A percentile compares a stretch with the other conserved stretches of the same genome.
Evolutionary conservation across 1,139 yeast genomes (phyloP).

Genomic region (Magnusiomyces fungicola): DNA sequence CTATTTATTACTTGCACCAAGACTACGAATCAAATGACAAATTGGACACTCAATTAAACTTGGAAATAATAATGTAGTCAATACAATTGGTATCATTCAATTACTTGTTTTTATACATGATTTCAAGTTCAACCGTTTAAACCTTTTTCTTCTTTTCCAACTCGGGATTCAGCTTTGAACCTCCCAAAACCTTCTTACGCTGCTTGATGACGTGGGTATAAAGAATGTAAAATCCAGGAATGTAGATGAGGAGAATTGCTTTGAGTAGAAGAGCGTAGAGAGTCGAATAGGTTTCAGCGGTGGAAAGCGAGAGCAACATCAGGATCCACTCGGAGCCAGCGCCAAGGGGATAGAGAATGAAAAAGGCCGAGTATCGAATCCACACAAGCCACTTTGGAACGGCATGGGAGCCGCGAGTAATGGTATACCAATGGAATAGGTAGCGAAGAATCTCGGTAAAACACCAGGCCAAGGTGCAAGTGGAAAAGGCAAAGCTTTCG

Average conservation of each 20-base stretch:
- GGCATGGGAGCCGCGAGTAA: conserved; percentile 35
- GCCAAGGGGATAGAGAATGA: conserved; percentile 81
- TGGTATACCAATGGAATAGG: conserved; percentile 67
- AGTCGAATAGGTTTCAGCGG: conserved; percentile 50
- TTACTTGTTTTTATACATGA: neutral
- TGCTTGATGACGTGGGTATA: conserved; percentile 87
- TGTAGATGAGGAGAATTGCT: conserved; percentile 54
- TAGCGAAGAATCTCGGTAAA: conserved; percentile 85
- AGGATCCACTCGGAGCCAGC: conserved; percentile 76
- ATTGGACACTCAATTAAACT: too few species aligned
- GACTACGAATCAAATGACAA: too few species aligned
- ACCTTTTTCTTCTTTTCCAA: conserved; percentile 25
- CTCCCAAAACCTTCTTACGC: conserved; percentile 36
- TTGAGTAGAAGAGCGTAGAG: conserved; percentile 51
- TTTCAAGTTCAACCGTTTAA: neutral
- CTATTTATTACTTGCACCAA: too few species aligned
- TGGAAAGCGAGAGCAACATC: conserved; percentile 58
- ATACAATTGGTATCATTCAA: neutral
- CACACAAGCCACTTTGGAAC: conserved; percentile 61
- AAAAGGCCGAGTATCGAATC: conserved; percentile 78
- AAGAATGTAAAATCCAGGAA: conserved; percentile 81
- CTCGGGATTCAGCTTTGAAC: conserved; percentile 18
- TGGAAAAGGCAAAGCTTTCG: conserved; percentile 49
- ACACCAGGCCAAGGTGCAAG: conserved; percentile 82
- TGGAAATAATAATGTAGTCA: neutral